A percentile compares a stretch with the other conserved stretches of the same genome.
Evolutionary conservation across 345 rosid genomes (phyloP).

Genomic region (Bruguiera parviflora): DNA sequence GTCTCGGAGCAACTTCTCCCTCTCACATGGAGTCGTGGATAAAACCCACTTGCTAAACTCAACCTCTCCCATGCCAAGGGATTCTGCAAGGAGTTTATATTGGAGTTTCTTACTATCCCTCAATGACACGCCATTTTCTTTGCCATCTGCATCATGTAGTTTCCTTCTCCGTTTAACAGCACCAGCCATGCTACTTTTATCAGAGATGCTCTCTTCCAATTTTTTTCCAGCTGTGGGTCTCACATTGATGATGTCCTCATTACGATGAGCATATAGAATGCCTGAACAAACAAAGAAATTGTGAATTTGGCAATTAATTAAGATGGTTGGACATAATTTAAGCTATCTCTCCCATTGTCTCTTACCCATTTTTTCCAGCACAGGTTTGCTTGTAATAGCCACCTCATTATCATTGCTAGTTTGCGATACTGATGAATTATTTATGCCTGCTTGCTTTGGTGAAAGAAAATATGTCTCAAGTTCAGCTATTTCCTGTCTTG

Average conservation of each 20-base stretch:
- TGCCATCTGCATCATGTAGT: constrained; percentile 11
- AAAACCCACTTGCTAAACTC: constrained; percentile 77
- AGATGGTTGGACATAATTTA: too few species aligned
- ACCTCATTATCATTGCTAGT: constrained; percentile 19
- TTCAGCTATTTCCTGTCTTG: constrained; percentile 28
- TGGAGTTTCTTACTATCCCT: constrained; percentile 44
- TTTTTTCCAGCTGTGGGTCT: constrained; percentile 19
- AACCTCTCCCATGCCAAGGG: constrained; percentile 59
- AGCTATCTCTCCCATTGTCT: too few species aligned
- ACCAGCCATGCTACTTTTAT: constrained; percentile 13
- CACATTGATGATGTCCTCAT: constrained; percentile 65
- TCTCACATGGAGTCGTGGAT: constrained; percentile 39
- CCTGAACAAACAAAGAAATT: constrained; percentile 34
- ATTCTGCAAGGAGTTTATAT: constrained; percentile 51
- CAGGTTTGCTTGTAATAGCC: constrained; percentile 27
- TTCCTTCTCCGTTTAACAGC: constrained; percentile 19
- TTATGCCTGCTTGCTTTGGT: constrained; percentile 14
- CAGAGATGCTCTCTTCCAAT: constrained; percentile 11
- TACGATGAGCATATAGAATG: constrained; percentile 73
- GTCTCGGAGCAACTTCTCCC: constrained; percentile 48
- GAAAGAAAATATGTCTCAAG: constrained; percentile 20
- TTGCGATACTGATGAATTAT: constrained; percentile 13
- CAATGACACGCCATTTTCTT: constrained; percentile 23
- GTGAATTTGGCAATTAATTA: too few species aligned
- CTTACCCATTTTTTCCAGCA: constrained; percentile 63